Conservation (phyloP, 495 filamentous ascomycete genomes). For the Evernia prunastri region DNA sequence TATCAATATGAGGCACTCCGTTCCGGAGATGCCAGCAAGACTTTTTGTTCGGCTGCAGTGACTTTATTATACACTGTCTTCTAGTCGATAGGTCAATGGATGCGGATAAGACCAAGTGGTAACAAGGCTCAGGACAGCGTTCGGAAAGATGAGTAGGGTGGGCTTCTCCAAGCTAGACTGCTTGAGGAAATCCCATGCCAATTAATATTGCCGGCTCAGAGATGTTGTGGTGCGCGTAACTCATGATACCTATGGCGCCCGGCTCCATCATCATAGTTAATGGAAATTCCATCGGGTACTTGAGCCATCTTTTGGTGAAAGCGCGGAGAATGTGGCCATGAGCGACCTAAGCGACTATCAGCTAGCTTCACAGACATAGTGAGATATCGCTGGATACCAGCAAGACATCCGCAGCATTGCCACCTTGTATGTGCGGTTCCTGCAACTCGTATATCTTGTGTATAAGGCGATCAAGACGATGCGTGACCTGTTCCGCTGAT, state of each 20-base stretch:
- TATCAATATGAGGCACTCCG: too few relatives aligned
- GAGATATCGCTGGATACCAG: conserved; percentile 25
- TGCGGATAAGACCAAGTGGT: too few relatives aligned
- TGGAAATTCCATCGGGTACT: conserved; percentile 56
- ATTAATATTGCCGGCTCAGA: conserved; percentile 58
- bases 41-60: too few relatives aligned
- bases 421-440: conserved; percentile 38
- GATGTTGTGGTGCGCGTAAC: conserved; percentile 52
- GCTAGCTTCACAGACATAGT: neutral
- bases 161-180: neutral
- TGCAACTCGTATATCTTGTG: conserved; percentile 54
- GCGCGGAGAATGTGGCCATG: conserved; percentile 76
- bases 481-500: conserved; percentile 51
- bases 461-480: conserved; percentile 63
- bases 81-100: too few relatives aligned
- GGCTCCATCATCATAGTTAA: conserved; percentile 67
- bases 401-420: conserved; percentile 49
- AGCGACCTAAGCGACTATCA: conserved; percentile 37
- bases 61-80: too few relatives aligned
- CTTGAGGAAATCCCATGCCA: conserved; percentile 30
- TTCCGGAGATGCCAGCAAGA: too few relatives aligned
- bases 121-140: too few relatives aligned
- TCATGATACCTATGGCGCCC: conserved; percentile 67
- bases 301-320: conserved; percentile 73
- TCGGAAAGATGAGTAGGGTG: too few relatives aligned